A percentile compares a stretch with the other conserved stretches of the same genome.
Evolutionary conservation across 352 stramenopile species (phyloP).

Genomic region (Pythium insidiosum): DNA sequence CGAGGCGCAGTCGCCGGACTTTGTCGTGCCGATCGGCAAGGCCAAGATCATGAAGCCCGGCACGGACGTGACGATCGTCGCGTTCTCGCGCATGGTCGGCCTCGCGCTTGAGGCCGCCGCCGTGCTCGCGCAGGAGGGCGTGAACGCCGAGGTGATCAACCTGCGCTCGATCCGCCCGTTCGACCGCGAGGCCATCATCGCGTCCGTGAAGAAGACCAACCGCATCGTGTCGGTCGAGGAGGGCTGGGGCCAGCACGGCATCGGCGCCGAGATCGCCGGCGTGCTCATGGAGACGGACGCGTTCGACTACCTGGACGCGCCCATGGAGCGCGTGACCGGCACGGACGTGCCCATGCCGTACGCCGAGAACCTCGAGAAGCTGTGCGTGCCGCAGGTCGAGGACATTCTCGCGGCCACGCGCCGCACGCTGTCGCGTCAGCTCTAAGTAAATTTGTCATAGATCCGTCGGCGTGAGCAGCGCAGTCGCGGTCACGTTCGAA

Average conservation of each 20-base stretch:
- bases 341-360: conserved; percentile 99
- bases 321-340: conserved; percentile 95
- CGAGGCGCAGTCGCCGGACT: conserved; percentile 96
- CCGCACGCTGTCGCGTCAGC: conserved; percentile 66
- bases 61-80: conserved; percentile 97
- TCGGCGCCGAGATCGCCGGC: conserved; percentile 97
- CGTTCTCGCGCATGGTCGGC: conserved; percentile 96
- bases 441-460: conserved; percentile 32
- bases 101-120: conserved; percentile 95
- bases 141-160: conserved; percentile 95
- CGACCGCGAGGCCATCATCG: conserved; percentile 95
- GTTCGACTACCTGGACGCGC: conserved; percentile 99
- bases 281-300: conserved; percentile 97
- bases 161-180: conserved; percentile 93
- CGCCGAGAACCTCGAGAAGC: conserved; percentile 93
- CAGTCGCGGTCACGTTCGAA: too few relatives aligned
- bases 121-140: conserved; percentile 90
- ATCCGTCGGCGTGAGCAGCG: too few relatives aligned
- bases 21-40: conserved; percentile 97
- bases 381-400: conserved; percentile 91
- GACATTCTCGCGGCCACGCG: conserved; percentile 93
- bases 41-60: conserved; percentile 97
- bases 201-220: conserved; percentile 98
- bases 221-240: conserved; percentile 97
- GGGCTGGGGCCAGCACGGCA: conserved; percentile 94